Percentiles rank a stretch among this genome's conserved stretches.
phyloP scores from a whole-genome alignment of 2,329 filamentous ascomycete genomes.

The Mariannaea sp. region DNA sequence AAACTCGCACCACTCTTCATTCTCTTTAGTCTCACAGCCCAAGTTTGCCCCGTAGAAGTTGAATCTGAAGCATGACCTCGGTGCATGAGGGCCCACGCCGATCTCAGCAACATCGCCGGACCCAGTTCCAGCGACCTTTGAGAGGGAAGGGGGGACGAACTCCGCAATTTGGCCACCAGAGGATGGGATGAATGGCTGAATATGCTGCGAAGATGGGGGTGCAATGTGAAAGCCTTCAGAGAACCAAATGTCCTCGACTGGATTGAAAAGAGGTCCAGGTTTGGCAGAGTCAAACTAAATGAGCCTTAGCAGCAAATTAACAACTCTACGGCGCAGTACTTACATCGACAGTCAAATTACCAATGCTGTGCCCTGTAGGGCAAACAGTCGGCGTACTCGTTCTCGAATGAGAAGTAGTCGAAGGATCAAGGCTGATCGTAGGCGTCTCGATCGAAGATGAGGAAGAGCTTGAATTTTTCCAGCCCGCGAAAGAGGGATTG shows the following conservation, averaged over 20 bases:
- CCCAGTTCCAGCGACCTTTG: constrained; percentile 31
- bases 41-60: constrained; percentile 47
- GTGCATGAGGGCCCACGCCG: constrained; percentile 46
- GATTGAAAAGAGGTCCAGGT: constrained; percentile 48
- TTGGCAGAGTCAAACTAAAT: constrained; percentile 45
- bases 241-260: constrained; percentile 48
- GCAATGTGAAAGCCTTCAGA: constrained; percentile 48
- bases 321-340: constrained; percentile 29
- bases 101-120: constrained; percentile 47
- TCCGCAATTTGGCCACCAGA: constrained; percentile 48
- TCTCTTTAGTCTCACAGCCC: constrained; percentile 44
- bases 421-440: constrained; percentile 8
- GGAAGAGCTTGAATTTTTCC: constrained; percentile 41
- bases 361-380: constrained; percentile 40
- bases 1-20: constrained; percentile 48
- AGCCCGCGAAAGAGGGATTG: constrained; percentile 22
- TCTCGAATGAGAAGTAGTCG: constrained; percentile 5
- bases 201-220: constrained; percentile 41
- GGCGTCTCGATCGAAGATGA: constrained; percentile 20
- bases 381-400: constrained; percentile 34
- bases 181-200: constrained; percentile 44
- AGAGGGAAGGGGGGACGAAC: constrained; percentile 46
- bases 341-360: constrained; percentile 47
- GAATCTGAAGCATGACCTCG: constrained; percentile 47
- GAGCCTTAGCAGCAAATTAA: constrained; percentile 22